A percentile compares a stretch with the other conserved stretches of the same genome.
phyloP scores from a whole-genome alignment of 1,284 basidiomycete genomes.

The Ustilago curta region DNA sequence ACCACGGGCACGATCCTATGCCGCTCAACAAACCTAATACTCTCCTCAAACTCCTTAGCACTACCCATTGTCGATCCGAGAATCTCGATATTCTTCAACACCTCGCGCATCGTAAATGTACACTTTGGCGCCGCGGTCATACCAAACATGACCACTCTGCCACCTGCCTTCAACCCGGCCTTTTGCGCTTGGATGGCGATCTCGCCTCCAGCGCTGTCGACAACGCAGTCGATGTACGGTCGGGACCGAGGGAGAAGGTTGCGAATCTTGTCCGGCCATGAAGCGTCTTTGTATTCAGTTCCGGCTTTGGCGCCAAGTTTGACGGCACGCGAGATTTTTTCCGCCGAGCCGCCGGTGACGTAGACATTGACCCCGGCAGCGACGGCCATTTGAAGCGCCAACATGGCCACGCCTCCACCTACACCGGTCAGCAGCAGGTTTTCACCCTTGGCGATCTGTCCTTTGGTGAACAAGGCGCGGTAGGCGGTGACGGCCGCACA shows the following conservation, averaged over 20 bases:
- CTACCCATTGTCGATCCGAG: slow-evolving; percentile 85
- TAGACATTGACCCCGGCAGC: slow-evolving; percentile 83
- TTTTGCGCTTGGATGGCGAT: slow-evolving; percentile 76
- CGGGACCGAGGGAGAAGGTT: slow-evolving; percentile 72
- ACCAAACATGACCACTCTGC: slow-evolving; percentile 75
- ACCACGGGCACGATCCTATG: slow-evolving; percentile 80
- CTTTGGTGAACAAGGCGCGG: slow-evolving; percentile 82
- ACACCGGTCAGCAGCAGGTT: slow-evolving; percentile 77
- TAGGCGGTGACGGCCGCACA: slow-evolving; percentile 83
- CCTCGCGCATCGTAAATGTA: slow-evolving; percentile 81
- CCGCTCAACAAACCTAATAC: slow-evolving; percentile 78
- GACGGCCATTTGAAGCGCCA: slow-evolving; percentile 81
- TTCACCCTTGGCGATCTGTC: slow-evolving; percentile 75
- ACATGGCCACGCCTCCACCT: slow-evolving; percentile 80
- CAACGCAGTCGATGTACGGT: slow-evolving; percentile 76
- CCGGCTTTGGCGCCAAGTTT: slow-evolving; percentile 82
- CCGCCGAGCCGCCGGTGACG: slow-evolving; percentile 80
- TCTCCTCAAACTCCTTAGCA: slow-evolving; percentile 78
- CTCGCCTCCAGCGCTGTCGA: slow-evolving; percentile 84
- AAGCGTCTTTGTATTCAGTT: slow-evolving; percentile 79
- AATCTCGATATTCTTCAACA: slow-evolving; percentile 81
- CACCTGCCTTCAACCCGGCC: slow-evolving; percentile 77
- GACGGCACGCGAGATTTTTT: slow-evolving; percentile 79
- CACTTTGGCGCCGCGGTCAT: slow-evolving; percentile 78
- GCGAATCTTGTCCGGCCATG: slow-evolving; percentile 77